These are phyloP conservation scores for Gaultheria prostrata DNA, from an alignment of 148 eudicot species.

Conservation along the genomic window DNA sequence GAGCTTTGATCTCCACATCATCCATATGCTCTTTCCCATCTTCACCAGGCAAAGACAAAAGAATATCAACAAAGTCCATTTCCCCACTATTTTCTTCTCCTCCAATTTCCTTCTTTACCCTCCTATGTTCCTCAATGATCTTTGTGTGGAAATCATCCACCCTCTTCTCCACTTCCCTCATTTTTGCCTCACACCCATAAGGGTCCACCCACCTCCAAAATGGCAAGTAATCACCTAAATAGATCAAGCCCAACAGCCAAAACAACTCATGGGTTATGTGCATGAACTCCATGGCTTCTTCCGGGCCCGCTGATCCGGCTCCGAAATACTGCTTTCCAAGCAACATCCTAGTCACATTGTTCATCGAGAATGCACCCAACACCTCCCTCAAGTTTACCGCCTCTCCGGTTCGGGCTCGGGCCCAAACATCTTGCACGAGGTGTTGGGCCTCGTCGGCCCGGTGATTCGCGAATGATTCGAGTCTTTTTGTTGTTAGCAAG, in stretches of 20 bases:
- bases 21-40: constrained; percentile 75
- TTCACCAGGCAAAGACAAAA: constrained; percentile 85
- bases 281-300: constrained; percentile 90
- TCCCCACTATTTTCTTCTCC: constrained; percentile 35
- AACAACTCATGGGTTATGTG: constrained; percentile 90
- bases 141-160: constrained; percentile 81
- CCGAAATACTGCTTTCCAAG: constrained; percentile 93
- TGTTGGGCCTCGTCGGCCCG: constrained; percentile 82
- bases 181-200: constrained; percentile 77
- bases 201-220: constrained; percentile 97
- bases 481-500: constrained; percentile 71
- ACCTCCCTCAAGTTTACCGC: constrained; percentile 72
- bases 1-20: constrained; percentile 86
- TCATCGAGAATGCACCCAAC: constrained; percentile 90
- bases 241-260: constrained; percentile 80
- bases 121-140: constrained; percentile 75
- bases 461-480: constrained; percentile 60
- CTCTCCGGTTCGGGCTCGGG: constrained; percentile 33
- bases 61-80: constrained; percentile 88
- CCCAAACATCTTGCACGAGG: constrained; percentile 64
- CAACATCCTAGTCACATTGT: constrained; percentile 95
- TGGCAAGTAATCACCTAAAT: constrained; percentile 90
- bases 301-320: constrained; percentile 58
- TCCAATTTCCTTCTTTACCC: constrained; percentile 19
- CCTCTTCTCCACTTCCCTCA: constrained; percentile 92